Base-by-base conservation (phyloP, 345 rosid species). In the Trapa incisa region DNA sequence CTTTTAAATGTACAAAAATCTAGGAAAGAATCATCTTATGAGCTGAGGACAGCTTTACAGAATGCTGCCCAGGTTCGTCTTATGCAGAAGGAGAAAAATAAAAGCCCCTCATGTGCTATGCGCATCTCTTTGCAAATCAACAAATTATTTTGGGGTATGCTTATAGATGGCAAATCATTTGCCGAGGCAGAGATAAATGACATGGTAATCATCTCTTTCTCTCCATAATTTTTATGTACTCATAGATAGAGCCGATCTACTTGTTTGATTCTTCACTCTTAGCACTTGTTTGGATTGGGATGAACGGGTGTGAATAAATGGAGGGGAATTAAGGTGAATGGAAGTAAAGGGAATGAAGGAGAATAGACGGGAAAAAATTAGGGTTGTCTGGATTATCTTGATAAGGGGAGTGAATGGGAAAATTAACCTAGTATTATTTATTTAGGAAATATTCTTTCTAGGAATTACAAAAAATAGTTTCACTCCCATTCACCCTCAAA, bases 141-240 rank as follows among this genome's bases (percentile, higher is more conserved):
- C 61, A 89, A 89, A 76, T 92, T 94, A 54, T 97, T 91, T 63
- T 94, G 99, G 99, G 84, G 84, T 79, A 94, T 94, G 99, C 95
- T 94, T 73, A 76, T 89, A 67, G 99, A 94, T 79, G 96, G 96
- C 61, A 94, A 94, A 89, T 75, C 97, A 68, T 91, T 94, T 85
- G 99, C 99, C 29, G 99, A 94, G 80, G 95, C 97, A 62, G 97
- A 94, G 87, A 94, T 94, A 78, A 94, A 86, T 84, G 97, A 94
- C 82, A 80, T 94, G 97, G 99, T 94, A 74, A 76, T 89, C 43
- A 47, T 48, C 3, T 41, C 43, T 41, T 8, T 41, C 43, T 41
- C 43, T 41, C 54, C 70, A n/a, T 7, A 41, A 5, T 69, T 45
- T 33, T 58, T 17, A 47, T 37, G 14, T 0, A 36, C 6, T 37